Evolutionary conservation across 169 alveolate species (phyloP).

Genomic region (Eimeria acervulina): DNA sequence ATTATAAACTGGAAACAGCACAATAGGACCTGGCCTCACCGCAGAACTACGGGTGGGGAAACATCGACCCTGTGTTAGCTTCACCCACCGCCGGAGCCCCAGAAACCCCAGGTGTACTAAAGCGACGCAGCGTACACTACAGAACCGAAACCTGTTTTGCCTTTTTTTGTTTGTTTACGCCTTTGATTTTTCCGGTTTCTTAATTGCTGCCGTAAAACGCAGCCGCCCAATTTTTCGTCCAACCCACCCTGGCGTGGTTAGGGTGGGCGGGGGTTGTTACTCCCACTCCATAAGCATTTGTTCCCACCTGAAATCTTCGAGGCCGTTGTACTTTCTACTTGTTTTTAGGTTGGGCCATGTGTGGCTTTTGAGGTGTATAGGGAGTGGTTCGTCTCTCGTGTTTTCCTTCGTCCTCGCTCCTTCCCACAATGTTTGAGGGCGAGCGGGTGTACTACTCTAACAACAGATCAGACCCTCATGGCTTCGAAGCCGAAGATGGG

Average conservation of each 20-base stretch:
- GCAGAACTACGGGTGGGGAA: not conserved
- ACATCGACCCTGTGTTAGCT: slow-evolving; percentile 21
- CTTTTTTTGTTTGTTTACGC: not conserved
- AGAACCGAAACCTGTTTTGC: not conserved
- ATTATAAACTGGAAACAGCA: not conserved
- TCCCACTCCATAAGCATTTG: not conserved
- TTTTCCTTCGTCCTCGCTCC: not conserved
- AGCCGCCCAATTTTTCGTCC: not conserved
- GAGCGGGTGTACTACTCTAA: slow-evolving; percentile 70
- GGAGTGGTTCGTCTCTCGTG: not conserved
- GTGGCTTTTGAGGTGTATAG: not conserved
- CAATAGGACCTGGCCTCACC: not conserved
- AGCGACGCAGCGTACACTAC: not conserved
- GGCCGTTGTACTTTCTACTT: not conserved
- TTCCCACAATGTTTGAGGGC: slow-evolving; percentile 56
- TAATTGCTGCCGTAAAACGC: not conserved
- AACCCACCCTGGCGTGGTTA: slow-evolving; percentile 34
- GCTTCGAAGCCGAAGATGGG: slow-evolving; percentile 73
- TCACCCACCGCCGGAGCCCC: slow-evolving; percentile 64
- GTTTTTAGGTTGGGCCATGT: not conserved
- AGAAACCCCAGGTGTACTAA: not conserved
- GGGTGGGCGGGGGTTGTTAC: slow-evolving; percentile 68
- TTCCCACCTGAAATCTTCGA: not conserved
- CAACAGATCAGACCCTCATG: slow-evolving; percentile 61
- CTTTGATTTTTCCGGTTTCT: not conserved